Conservation (phyloP, 192 early-diverging fungal species). For the Gaertneriomyces sp. region DNA sequence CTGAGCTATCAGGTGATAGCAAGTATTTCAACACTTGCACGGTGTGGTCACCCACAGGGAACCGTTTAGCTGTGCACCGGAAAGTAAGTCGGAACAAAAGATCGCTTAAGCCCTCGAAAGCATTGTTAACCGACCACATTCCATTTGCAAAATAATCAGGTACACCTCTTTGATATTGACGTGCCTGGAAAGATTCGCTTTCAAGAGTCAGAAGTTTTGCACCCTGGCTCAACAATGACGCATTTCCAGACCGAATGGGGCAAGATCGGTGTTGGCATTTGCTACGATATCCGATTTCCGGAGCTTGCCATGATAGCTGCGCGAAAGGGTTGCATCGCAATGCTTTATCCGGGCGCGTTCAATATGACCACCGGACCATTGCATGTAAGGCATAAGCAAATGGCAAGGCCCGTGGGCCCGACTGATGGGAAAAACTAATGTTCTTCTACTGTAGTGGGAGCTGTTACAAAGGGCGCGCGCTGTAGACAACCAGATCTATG, state of each 20-base stretch:
- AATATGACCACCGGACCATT: conserved; percentile 93
- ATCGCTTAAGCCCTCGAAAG: no score
- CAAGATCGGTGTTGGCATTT: conserved; percentile 87
- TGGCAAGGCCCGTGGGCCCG: no score
- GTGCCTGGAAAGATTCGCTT: conserved; percentile 90
- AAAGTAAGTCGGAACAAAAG: conserved; percentile 5
- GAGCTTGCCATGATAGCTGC: conserved; percentile 90
- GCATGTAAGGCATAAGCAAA: conserved; percentile 45
- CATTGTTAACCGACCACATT: conserved; percentile 5
- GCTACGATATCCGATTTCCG: conserved; percentile 96
- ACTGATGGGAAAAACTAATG: not conserved
- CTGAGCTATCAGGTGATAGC: conserved; percentile 55
- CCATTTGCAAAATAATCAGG: conserved; percentile 46
- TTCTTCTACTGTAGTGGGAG: conserved; percentile 68
- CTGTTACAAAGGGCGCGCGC: conserved; percentile 79
- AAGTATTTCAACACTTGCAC: conserved; percentile 83
- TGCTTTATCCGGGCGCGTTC: conserved; percentile 98
- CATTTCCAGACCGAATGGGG: conserved; percentile 78
- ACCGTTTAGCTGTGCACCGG: conserved; percentile 21
- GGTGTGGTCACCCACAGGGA: conserved; percentile 61
- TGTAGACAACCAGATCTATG: conserved; percentile 91
- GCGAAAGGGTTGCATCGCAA: conserved; percentile 79
- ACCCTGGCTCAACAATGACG: conserved; percentile 71
- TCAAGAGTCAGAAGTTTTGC: conserved; percentile 79
- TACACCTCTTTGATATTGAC: conserved; percentile 96